Percentiles rank a stretch among this genome's conserved stretches.
These are phyloP conservation scores for Coemansia sp. DNA, from an alignment of 192 early-diverging fungal species.

Conservation along the genomic window DNA sequence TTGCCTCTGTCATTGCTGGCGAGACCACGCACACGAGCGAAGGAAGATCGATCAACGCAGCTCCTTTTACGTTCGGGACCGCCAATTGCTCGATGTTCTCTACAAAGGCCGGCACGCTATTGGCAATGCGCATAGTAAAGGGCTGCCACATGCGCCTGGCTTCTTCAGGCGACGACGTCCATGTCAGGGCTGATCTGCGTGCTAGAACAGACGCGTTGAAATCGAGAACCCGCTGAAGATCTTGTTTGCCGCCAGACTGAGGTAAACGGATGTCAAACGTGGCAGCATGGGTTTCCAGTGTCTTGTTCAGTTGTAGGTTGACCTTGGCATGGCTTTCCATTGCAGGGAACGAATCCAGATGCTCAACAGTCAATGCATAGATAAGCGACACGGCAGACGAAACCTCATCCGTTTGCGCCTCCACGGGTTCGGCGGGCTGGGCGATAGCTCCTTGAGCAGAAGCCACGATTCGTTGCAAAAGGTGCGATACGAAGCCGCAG, in stretches of 20 bases:
- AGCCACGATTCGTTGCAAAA: slow-evolving; percentile 9
- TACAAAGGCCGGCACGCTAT: not conserved
- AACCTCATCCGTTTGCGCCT: not conserved
- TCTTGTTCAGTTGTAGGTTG: not conserved
- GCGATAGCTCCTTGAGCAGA: not conserved
- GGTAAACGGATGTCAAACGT: not conserved
- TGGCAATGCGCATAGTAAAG: slow-evolving; percentile 14
- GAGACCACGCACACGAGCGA: slow-evolving; percentile 15
- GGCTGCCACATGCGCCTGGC: slow-evolving; percentile 24
- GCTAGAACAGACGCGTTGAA: slow-evolving; percentile 20
- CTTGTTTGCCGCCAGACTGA: not conserved
- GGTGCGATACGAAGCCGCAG: slow-evolving; percentile 9
- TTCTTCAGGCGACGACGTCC: slow-evolving; percentile 5
- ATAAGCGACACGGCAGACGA: slow-evolving; percentile 16
- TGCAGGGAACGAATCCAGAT: slow-evolving; percentile 15
- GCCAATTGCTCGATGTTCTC: not conserved
- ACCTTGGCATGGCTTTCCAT: not conserved
- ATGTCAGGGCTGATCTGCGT: slow-evolving; percentile 11
- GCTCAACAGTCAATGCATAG: slow-evolving; percentile 17
- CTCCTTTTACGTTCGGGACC: too few relatives aligned
- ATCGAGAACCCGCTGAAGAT: slow-evolving; percentile 18
- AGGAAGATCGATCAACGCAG: slow-evolving; percentile 4
- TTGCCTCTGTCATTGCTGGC: slow-evolving; percentile 12
- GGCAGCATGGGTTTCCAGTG: slow-evolving; percentile 12
- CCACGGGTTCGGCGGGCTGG: not conserved